Base-by-base conservation (phyloP, 2,329 filamentous ascomycete genomes). In the Trichoderma hamatum region DNA sequence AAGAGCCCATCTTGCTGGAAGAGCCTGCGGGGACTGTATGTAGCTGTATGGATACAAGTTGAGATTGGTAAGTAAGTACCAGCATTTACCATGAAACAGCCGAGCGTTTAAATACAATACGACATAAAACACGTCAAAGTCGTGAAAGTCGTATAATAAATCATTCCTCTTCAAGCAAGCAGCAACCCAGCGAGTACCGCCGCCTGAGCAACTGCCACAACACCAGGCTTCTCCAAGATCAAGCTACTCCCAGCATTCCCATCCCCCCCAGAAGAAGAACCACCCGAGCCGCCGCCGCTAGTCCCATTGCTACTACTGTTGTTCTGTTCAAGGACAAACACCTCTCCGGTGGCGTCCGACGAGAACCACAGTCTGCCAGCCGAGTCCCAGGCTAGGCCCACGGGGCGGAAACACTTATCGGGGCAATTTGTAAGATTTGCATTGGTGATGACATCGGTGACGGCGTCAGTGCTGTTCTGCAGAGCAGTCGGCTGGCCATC, bases 291-390 rank as follows among this genome's bases (percentile, higher is more conserved):
- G 54, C 67, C 66, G 30, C 69, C 59, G 52, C 36, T 63, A 46
- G 54, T 34, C 11, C 49, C 36, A n/a, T 19, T 36, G n/a, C 49
- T 34, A n/a, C 56, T 60, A 19, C 55, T 34, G 55, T 59, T 66
- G 9, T 36, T 54, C 28, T 70, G 61, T n/a, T 77, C 74, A 64
- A 88, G 74, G 5, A 91, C 84, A 72, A 86, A 91, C 52, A 92
- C 84, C 80, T 92, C 89, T 6, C 89, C 90, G 0, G 88, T 89
- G 16, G 82, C 76, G 75, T 92, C 90, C 5, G 84, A 88, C 68
- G 82, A 86, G 81, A 91, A 85, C 78, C 86, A 92, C 10, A 92
- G 78, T 7, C 89, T 80, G 9, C 84, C 86, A 52, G 82, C 73
- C 10, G 72, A 71, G 75, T 87, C 85, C 72, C 83, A 80, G 0